A percentile compares a stretch with the other conserved stretches of the same genome.
These are phyloP conservation scores for Cephaloascus albidus DNA, from an alignment of 805 yeast genomes.

Conservation along the genomic window DNA sequence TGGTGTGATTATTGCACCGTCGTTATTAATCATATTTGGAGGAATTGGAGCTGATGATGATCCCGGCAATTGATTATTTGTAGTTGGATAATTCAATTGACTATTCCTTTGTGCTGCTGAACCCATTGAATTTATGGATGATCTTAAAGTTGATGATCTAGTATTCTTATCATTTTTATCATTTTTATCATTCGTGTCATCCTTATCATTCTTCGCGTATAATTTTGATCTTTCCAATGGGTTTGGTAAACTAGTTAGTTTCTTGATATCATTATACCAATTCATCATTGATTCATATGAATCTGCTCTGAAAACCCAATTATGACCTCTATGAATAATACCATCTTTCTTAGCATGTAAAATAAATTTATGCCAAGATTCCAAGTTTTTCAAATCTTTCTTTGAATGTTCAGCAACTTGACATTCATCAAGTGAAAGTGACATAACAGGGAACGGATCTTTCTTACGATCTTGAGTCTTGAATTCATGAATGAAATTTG, in stretches of 20 bases:
- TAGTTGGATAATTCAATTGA: background rate
- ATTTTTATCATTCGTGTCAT: no score
- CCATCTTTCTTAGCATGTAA: constrained; percentile 70
- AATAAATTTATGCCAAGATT: constrained; percentile 65
- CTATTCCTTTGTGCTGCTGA: background rate
- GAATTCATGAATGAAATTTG: constrained; percentile 84
- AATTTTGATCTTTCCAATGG: constrained; percentile 47
- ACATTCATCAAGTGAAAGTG: constrained; percentile 71
- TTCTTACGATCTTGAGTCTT: constrained; percentile 73
- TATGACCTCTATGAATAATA: constrained; percentile 71
- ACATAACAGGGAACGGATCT: constrained; percentile 78
- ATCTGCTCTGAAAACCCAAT: constrained; percentile 93
- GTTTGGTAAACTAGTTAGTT: constrained; percentile 53
- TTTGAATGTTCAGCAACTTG: constrained; percentile 76
- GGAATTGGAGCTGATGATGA: constrained; percentile 9
- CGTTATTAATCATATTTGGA: constrained; percentile 7
- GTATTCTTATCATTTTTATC: no score
- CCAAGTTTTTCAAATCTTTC: constrained; percentile 48
- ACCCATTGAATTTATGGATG: background rate
- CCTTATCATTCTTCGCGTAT: constrained; percentile 14
- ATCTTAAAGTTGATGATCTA: background rate
- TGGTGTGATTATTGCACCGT: constrained; percentile 8
- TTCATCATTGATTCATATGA: constrained; percentile 67
- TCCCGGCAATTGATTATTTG: constrained; percentile 9
- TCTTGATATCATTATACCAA: constrained; percentile 78